Evolutionary conservation across 2,329 filamentous ascomycete species (phyloP), one percentile per base, ranked within the genome.

Genomic region (Fusarium falciforme): DNA sequence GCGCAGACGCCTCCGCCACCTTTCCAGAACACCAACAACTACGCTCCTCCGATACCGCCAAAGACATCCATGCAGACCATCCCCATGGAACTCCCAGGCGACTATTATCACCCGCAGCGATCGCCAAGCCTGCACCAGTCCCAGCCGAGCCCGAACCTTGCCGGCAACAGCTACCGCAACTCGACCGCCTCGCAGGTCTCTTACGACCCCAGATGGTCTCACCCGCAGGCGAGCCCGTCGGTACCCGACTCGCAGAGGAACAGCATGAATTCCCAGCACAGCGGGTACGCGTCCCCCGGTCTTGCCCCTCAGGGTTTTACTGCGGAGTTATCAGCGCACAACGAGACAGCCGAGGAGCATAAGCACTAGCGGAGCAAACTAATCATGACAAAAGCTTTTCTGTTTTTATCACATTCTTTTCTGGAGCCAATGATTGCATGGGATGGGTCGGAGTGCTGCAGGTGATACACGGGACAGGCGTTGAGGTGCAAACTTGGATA

Each of bases 291-390:
- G 2, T 87, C 84, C 0, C 85, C 85, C 0, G 80, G 77, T 2
- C 77, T 84, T 0, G 83, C 84, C n/a, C 81, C 82, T 60, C 85
- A 84, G 73, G 78, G 77, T 1, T 87, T 85, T 64, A 74, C 85
- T 0, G 81, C 82, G 0, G 87, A 87, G 64, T 70, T 89, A 29
- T 67, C 86, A 4, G 84, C 87, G 3, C 87, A 89, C 67, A 78
- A 77, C 10, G 87, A 89, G 80, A 85, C 84, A 2, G 76, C 70
- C 0, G 87, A 88, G 72, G 87, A 88, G 78, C 78, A 87, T 71
- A 73, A 44, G 20, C 72, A 75, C 31, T 71, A 38, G 54, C 29
- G 3, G 20, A n/a, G 33, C 17, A 25, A 62, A 47, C 10, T 36
- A 42, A 35, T 55, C n/a, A 40, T 63, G 14, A 27, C 44, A 63